Percentiles rank a stretch among this genome's conserved stretches.
Evolutionary conservation across 345 rosid genomes (phyloP).

Genomic region (Arabidopsis suecica): DNA sequence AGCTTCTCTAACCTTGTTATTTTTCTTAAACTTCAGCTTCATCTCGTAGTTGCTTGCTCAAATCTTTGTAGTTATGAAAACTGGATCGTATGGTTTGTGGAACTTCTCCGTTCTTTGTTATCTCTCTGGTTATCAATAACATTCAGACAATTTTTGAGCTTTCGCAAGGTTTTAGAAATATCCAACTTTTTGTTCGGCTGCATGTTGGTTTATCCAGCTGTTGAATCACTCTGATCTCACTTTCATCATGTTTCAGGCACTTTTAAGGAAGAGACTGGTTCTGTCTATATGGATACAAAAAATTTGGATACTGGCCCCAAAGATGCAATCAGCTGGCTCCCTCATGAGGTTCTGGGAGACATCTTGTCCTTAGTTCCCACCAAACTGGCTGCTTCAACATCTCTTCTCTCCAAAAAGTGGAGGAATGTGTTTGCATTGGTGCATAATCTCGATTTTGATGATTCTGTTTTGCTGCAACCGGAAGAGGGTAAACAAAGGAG

Average conservation of each 20-base stretch:
- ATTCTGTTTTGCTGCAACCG: background rate
- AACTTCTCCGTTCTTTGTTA: no score
- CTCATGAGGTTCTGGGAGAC: background rate
- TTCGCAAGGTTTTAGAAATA: no score
- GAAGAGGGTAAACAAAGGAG: background rate
- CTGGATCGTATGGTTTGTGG: no score
- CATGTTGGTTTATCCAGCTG: background rate
- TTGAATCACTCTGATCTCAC: background rate
- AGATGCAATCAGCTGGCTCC: conserved; percentile 19
- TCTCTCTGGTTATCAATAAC: background rate
- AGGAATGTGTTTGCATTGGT: background rate
- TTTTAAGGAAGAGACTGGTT: conserved; percentile 4
- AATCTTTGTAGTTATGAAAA: no score
- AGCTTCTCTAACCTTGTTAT: no score
- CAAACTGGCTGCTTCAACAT: conserved; percentile 6
- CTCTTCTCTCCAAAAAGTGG: background rate
- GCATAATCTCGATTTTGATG: background rate
- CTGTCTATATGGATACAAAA: background rate
- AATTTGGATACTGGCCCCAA: background rate
- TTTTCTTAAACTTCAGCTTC: no score
- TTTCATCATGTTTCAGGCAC: background rate
- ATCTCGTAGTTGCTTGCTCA: no score
- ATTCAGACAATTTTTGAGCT: background rate
- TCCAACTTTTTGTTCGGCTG: no score
- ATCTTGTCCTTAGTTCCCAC: conserved; percentile 6